A percentile compares a stretch with the other conserved stretches of the same genome.
Conservation (phyloP, 495 filamentous ascomycete species). For the Pyrenula aspistea region DNA sequence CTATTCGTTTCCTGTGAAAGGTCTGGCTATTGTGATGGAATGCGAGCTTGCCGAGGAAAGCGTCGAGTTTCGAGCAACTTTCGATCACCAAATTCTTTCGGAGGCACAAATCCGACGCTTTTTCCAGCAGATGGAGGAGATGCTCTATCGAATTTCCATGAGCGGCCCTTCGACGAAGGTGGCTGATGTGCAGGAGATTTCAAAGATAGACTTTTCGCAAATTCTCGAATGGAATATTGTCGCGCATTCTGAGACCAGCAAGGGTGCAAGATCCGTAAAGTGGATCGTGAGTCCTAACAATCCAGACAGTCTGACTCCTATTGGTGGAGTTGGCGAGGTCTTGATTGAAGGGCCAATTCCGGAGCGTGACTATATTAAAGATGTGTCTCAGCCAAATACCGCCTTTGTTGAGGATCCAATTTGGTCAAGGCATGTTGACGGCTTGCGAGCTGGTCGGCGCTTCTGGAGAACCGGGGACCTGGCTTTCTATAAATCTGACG, state of each 20-base stretch:
- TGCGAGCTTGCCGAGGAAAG: slow-evolving; percentile 1
- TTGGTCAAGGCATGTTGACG: too few relatives aligned
- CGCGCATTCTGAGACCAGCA: too few relatives aligned
- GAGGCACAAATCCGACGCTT: slow-evolving; percentile 1
- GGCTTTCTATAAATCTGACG: too few relatives aligned
- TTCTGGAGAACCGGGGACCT: too few relatives aligned
- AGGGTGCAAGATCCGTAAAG: too few relatives aligned
- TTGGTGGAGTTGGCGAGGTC: slow-evolving; percentile 34
- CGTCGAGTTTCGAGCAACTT: slow-evolving; percentile 2
- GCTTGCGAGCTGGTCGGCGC: too few relatives aligned
- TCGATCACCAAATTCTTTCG: slow-evolving; percentile 1
- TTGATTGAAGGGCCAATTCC: slow-evolving; percentile 17
- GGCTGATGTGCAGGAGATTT: background rate
- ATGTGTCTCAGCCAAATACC: too few relatives aligned
- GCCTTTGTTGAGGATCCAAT: too few relatives aligned
- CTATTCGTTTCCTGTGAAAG: background rate
- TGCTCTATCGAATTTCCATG: background rate
- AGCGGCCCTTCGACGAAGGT: background rate
- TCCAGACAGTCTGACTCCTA: slow-evolving; percentile 20
- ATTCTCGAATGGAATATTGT: background rate
- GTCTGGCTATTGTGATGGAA: slow-evolving; percentile 1
- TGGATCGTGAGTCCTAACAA: slow-evolving; percentile 15
- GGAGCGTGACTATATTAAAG: too few relatives aligned
- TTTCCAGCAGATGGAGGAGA: slow-evolving; percentile 3
- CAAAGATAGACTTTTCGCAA: background rate